Percentiles rank a stretch among this genome's conserved stretches.
Evolutionary conservation across 768 basidiomycete species (phyloP).

Genomic region (Pleurotus eryngii): DNA sequence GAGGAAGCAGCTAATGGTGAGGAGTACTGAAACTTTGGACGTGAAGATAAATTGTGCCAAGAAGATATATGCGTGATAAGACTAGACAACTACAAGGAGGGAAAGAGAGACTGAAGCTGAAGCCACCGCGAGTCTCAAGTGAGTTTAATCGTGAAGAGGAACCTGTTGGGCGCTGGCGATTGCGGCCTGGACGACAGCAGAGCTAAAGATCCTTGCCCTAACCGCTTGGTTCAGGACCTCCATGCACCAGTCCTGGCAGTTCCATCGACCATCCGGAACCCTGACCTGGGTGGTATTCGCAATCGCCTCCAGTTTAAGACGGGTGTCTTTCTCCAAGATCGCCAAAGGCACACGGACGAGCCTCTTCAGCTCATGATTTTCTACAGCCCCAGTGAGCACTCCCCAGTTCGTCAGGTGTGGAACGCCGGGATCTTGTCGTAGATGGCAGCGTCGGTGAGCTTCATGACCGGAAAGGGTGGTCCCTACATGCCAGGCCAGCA

Average conservation of each 20-base stretch:
- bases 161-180: neutral
- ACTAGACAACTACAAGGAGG: too few relatives aligned
- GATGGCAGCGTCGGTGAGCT: slow-evolving; percentile 1
- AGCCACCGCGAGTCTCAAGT: too few relatives aligned
- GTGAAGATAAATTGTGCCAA: too few relatives aligned
- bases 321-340: neutral
- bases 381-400: neutral
- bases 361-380: neutral
- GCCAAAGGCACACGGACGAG: neutral
- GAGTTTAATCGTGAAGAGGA: neutral
- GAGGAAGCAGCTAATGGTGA: too few relatives aligned
- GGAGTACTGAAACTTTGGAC: too few relatives aligned
- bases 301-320: neutral
- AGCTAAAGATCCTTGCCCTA: neutral
- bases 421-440: neutral
- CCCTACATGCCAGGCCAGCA: neutral
- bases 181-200: neutral
- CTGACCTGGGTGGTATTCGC: neutral
- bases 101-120: too few relatives aligned
- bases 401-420: slow-evolving; percentile 1
- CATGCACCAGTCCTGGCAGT: slow-evolving; percentile 4
- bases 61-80: too few relatives aligned
- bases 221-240: neutral
- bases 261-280: neutral
- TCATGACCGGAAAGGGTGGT: neutral